These are phyloP conservation scores for Hordeum marinum DNA, from an alignment of 176 grass and related monocot genomes.

Conservation along the genomic window DNA sequence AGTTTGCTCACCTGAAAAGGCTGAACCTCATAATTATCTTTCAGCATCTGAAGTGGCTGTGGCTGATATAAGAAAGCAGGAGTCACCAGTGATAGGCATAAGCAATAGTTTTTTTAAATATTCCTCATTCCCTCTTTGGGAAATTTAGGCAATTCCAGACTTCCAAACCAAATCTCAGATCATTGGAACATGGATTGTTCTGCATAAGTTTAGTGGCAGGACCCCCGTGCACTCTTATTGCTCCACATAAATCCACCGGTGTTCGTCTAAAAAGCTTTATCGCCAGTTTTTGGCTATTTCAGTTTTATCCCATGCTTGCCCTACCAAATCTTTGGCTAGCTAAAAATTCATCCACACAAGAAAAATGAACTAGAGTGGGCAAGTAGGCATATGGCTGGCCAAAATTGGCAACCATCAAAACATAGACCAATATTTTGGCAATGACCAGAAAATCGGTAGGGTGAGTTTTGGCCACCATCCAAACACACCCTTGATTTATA, in stretches of 20 bases:
- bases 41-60: neutral
- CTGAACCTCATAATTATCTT: neutral
- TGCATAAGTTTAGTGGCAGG: neutral
- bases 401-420: neutral
- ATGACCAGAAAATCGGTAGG: neutral
- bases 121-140: neutral
- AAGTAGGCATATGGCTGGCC: neutral
- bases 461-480: neutral
- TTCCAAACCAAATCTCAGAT: neutral
- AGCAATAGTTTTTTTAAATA: conserved; percentile 6
- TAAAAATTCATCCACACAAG: neutral
- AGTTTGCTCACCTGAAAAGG: neutral
- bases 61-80: neutral
- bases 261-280: neutral
- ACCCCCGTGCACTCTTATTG: neutral
- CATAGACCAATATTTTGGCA: neutral
- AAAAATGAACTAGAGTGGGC: neutral
- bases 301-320: neutral
- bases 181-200: neutral
- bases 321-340: neutral
- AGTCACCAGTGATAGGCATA: neutral
- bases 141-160: conserved; percentile 19
- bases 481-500: neutral
- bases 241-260: neutral
- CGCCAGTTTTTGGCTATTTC: neutral